Conservation (phyloP, 768 basidiomycete species). For the Pholiota conissans region DNA sequence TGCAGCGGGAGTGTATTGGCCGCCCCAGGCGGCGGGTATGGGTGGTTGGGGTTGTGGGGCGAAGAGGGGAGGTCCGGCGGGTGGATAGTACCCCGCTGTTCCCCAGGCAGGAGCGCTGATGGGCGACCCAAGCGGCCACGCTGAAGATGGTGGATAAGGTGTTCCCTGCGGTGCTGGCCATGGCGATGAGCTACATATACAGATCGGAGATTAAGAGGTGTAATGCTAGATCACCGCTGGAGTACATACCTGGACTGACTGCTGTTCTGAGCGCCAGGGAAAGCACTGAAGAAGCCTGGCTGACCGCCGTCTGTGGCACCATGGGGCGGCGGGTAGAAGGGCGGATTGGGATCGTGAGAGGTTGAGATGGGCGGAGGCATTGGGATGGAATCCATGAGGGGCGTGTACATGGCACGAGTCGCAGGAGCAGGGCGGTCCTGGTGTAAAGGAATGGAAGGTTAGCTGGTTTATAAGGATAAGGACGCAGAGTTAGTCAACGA, state of each 20-base stretch:
- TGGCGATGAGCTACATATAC: neutral
- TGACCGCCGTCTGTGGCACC: constrained; percentile 33
- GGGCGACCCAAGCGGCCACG: neutral
- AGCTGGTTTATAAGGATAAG: no score
- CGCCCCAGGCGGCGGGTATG: constrained; percentile 5
- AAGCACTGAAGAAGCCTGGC: constrained; percentile 22
- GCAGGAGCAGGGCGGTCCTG: no score
- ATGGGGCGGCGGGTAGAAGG: constrained; percentile 29
- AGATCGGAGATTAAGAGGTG: no score
- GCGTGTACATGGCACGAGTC: no score
- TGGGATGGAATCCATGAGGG: neutral
- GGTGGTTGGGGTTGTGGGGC: neutral
- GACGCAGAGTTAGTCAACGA: no score
- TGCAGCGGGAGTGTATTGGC: constrained; percentile 7
- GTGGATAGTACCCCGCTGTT: constrained; percentile 8
- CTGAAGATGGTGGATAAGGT: neutral
- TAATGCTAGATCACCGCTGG: neutral
- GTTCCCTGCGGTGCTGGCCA: neutral
- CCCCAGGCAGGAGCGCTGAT: constrained; percentile 5
- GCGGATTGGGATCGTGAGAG: constrained; percentile 4
- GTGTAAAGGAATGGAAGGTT: no score
- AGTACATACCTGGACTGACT: constrained; percentile 6
- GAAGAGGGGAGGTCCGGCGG: constrained; percentile 1
- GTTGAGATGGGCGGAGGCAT: neutral
- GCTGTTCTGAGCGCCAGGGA: constrained; percentile 12